Evolutionary conservation across 306 rosid species (phyloP).

Genomic region (Trifolium subterraneum): DNA sequence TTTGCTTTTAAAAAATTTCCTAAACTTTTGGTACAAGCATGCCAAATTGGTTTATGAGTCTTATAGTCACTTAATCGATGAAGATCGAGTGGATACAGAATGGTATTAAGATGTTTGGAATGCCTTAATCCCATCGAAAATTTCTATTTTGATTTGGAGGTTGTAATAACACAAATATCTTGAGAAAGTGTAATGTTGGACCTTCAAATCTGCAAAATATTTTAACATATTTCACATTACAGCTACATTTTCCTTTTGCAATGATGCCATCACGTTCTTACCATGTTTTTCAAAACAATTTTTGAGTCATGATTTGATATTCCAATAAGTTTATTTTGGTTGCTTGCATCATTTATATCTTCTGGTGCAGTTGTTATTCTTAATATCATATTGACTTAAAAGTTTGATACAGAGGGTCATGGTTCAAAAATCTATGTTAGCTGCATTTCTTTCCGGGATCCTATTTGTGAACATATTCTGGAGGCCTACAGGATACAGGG

Average conservation of each 20-base stretch:
- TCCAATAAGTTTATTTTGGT: too few species aligned
- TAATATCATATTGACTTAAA: conserved; percentile 39
- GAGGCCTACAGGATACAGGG: conserved; percentile 87
- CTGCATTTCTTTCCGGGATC: conserved; percentile 97
- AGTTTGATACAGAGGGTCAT: conserved; percentile 85
- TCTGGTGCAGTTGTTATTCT: conserved; percentile 35
- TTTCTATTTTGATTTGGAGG: too few species aligned
- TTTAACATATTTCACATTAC: conserved; percentile 9
- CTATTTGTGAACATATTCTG: conserved; percentile 86
- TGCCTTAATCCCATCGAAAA: too few species aligned
- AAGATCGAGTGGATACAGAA: too few species aligned
- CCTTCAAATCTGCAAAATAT: conserved; percentile 34
- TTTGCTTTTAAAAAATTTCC: too few species aligned
- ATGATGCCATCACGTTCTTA: conserved; percentile 2
- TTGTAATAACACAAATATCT: conserved; percentile 22
- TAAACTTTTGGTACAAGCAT: too few species aligned
- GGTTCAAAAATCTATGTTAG: conserved; percentile 96
- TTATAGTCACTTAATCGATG: too few species aligned
- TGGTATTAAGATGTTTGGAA: too few species aligned
- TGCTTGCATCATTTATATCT: conserved; percentile 29
- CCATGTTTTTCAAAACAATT: not conserved
- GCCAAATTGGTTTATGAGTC: too few species aligned
- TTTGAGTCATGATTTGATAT: conserved; percentile 33
- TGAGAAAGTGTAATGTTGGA: conserved; percentile 13
- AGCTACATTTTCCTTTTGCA: conserved; percentile 20